Evolutionary conservation across 805 yeast species (phyloP).

Genomic region (Teunomyces kruisii): DNA sequence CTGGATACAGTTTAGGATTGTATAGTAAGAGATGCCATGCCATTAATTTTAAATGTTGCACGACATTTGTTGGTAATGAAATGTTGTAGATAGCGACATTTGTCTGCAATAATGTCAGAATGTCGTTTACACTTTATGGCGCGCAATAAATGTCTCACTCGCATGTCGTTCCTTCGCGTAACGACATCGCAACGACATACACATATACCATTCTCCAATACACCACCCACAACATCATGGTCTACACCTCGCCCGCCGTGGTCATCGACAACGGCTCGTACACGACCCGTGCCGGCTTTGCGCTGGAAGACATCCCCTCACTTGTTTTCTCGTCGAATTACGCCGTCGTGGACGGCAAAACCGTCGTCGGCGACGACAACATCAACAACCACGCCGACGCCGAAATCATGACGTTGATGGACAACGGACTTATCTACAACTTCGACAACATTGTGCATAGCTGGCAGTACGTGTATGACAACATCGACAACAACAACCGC

Average conservation of each 20-base stretch:
- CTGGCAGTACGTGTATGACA: conserved; percentile 64
- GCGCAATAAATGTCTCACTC: no score
- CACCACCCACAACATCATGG: not conserved
- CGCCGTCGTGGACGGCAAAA: conserved; percentile 29
- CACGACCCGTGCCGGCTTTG: conserved; percentile 68
- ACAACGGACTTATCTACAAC: conserved; percentile 66
- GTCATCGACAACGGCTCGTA: conserved; percentile 70
- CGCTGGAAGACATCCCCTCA: conserved; percentile 62
- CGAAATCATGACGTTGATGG: conserved; percentile 59
- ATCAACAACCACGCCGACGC: conserved; percentile 44
- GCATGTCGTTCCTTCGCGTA: no score
- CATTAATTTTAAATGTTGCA: no score
- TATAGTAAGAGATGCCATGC: no score
- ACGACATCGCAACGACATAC: no score
- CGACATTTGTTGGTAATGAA: no score
- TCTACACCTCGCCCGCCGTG: conserved; percentile 50
- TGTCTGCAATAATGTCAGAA: not conserved
- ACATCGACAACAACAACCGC: conserved; percentile 41
- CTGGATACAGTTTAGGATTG: no score
- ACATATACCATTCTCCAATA: no score
- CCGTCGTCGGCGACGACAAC: conserved; percentile 43
- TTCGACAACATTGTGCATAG: conserved; percentile 67
- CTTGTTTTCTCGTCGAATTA: conserved; percentile 59
- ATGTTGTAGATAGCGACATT: not conserved
- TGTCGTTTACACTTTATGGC: not conserved